Base-by-base conservation (phyloP, 768 basidiomycete genomes). In the Coprinellus micaceus region DNA sequence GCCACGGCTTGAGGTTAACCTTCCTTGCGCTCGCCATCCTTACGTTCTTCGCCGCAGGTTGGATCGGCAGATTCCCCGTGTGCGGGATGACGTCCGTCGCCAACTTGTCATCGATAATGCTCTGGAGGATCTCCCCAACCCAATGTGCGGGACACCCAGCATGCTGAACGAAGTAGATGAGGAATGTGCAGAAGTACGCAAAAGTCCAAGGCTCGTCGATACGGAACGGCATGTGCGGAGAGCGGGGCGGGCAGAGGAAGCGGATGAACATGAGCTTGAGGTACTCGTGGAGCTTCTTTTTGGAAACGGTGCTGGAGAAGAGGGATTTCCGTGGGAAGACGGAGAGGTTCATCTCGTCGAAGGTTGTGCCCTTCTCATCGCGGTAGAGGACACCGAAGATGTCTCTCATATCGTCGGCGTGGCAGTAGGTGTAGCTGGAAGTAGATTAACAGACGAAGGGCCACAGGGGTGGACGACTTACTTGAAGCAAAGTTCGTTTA, bases 131-230 rank as follows among this genome's bases (percentile, higher is more conserved):
- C 21, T 66, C 65, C 22, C 58, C 59, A 2, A 66, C 47, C 63
- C 65, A 66, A 55, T 64, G 65, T 3, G 59, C 13, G 1, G 65
- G 65, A 40, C 58, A 64, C 2, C 61, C 60, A 3, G 61, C 61
- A 12, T 47, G 54, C 28, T 60, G 56, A 12, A 17, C 24, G 26
- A 64, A 51, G 43, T 62, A 57, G 19, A 55, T 41, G 30, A 63
- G 58, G 39, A 59, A 26, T 21, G 55, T 53, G n/a, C 61, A 52
- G 58, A 61, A 63, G 7, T 60, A 39, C 29, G 54, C 56, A 5
- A 61, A 36, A 28, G 63, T 66, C 49, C 45, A 58, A 9, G 64
- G 64, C n/a, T 58, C 46, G 26, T 63, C 61, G 26, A 66, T 47
- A 24, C 62, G 56, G 19, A 19, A 36, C 10, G 62, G 64, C 5